phyloP scores from a whole-genome alignment of 768 basidiomycete genomes.

The Lactarius indigo region DNA sequence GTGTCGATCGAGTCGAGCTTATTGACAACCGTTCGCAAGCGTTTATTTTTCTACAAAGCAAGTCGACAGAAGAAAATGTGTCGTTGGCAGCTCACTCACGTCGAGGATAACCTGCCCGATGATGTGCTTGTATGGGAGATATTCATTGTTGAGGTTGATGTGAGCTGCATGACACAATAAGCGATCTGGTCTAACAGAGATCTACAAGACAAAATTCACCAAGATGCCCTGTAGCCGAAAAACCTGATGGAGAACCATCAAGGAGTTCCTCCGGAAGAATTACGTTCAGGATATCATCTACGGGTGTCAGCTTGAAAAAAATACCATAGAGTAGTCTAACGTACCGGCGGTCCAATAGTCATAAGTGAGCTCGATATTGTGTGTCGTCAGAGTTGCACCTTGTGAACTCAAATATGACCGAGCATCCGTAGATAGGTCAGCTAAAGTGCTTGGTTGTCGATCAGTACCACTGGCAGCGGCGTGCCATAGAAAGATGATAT shows the following conservation, averaged over 20 bases:
- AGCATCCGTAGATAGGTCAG: constrained; percentile 57
- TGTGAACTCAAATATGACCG: constrained; percentile 54
- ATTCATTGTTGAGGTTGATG: constrained; percentile 85
- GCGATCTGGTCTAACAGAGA: neutral
- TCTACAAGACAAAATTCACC: constrained; percentile 46
- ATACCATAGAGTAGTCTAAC: constrained; percentile 16
- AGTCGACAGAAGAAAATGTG: constrained; percentile 1
- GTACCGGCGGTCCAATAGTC: constrained; percentile 86
- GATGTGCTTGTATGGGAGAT: constrained; percentile 83
- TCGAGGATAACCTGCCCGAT: constrained; percentile 93
- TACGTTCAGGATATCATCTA: constrained; percentile 81
- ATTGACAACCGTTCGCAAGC: constrained; percentile 87
- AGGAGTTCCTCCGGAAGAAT: constrained; percentile 76
- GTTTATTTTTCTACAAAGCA: constrained; percentile 72
- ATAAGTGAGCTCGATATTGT: constrained; percentile 69
- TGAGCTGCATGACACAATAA: constrained; percentile 56
- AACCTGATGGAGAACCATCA: constrained; percentile 80
- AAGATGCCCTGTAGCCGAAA: constrained; percentile 87
- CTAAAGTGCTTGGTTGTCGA: constrained; percentile 47
- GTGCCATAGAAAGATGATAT: neutral
- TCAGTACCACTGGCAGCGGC: neutral
- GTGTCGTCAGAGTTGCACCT: constrained; percentile 50
- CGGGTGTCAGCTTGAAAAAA: neutral
- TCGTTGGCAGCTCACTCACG: constrained; percentile 43
- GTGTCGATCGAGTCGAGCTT: constrained; percentile 84